These are phyloP conservation scores for Vachellia pachyceras DNA, from an alignment of 306 rosid genomes.

Conservation along the genomic window DNA sequence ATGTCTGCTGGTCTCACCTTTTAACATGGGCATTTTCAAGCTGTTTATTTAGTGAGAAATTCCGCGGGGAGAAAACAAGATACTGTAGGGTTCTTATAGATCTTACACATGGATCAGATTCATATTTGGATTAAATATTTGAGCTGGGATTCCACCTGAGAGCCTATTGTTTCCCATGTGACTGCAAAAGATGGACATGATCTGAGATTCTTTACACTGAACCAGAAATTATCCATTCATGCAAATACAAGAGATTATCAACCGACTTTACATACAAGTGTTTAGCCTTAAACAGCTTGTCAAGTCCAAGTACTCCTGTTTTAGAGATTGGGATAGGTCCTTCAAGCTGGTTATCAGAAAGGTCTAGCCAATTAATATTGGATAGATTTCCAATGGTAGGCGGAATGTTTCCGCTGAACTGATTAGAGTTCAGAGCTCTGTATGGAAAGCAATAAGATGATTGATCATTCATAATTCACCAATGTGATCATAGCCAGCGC, in stretches of 20 bases:
- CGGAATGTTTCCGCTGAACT: constrained; percentile 53
- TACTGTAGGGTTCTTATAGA: constrained; percentile 18
- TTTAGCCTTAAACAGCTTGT: constrained; percentile 46
- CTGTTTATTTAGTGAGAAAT: neutral
- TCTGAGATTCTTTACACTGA: constrained; percentile 36
- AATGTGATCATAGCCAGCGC: constrained; percentile 12
- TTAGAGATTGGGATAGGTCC: constrained; percentile 58
- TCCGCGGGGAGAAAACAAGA: neutral
- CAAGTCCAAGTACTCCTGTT: constrained; percentile 47
- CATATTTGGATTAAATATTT: constrained; percentile 62
- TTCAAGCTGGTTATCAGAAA: constrained; percentile 52
- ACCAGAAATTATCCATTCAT: constrained; percentile 25
- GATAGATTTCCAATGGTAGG: constrained; percentile 53
- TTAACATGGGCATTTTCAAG: constrained; percentile 24
- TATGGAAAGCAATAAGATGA: constrained; percentile 25
- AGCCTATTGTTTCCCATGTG: constrained; percentile 65
- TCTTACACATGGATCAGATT: constrained; percentile 62
- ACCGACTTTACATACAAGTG: constrained; percentile 54
- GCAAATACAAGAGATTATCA: constrained; percentile 19
- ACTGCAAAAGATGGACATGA: constrained; percentile 46
- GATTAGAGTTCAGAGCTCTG: constrained; percentile 57
- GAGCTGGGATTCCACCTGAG: constrained; percentile 50
- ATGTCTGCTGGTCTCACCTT: neutral
- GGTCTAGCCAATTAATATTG: constrained; percentile 56
- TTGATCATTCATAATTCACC: neutral